phyloP scores from a whole-genome alignment of 345 rosid genomes.

The Euphorbia tirucalli region DNA sequence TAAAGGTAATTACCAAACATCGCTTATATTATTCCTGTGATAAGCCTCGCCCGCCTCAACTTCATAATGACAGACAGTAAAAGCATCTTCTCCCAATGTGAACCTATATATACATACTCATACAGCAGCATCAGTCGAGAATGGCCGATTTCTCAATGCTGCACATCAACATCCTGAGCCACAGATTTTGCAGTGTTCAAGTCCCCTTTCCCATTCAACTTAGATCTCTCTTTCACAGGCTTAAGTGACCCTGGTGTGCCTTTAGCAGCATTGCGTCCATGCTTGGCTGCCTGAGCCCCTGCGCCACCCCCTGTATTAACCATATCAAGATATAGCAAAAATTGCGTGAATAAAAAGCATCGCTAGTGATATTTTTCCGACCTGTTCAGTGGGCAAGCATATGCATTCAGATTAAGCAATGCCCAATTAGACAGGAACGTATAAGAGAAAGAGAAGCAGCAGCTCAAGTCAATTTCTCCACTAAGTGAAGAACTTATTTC shows the following conservation, averaged over 20 bases:
- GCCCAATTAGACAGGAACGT: background rate
- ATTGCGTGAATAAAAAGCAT: background rate
- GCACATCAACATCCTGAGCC: constrained; percentile 31
- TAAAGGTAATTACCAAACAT: constrained; percentile 18
- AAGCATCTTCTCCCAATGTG: background rate
- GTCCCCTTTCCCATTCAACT: constrained; percentile 31
- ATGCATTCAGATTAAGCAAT: background rate
- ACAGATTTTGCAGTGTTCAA: constrained; percentile 29
- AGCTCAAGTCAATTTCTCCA: background rate
- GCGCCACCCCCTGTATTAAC: constrained; percentile 33
- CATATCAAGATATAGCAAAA: constrained; percentile 10
- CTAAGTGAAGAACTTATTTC: background rate
- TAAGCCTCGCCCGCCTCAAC: constrained; percentile 12
- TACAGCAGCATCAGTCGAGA: background rate
- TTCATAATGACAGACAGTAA: background rate
- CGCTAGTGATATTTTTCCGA: background rate
- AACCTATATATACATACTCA: constrained; percentile 11
- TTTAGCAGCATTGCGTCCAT: constrained; percentile 32
- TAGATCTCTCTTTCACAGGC: constrained; percentile 33
- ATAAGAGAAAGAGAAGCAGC: background rate
- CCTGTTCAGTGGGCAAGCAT: background rate
- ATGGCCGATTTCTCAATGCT: background rate
- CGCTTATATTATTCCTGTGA: constrained; percentile 16
- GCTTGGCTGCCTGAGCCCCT: constrained; percentile 36
- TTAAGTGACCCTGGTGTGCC: constrained; percentile 35